Evolutionary conservation across 805 yeast genomes (phyloP).

Genomic region (Pichia insulana): DNA sequence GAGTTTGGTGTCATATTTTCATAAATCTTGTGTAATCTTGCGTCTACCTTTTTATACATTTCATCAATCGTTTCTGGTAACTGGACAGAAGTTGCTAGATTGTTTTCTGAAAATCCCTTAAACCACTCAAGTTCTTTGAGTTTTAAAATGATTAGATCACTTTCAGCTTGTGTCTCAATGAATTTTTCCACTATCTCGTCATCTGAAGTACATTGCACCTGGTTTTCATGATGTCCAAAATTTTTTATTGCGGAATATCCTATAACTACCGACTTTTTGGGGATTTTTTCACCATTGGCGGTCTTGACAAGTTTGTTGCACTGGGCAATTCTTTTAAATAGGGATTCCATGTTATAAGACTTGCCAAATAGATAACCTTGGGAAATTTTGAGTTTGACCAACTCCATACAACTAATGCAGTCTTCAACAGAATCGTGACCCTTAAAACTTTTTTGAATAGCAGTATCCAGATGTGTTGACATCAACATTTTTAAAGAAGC

Average conservation of each 20-base stretch:
- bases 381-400: conserved; percentile 58
- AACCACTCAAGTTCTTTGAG: conserved; percentile 51
- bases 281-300: conserved; percentile 17
- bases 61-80: conserved; percentile 10
- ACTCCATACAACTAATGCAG: conserved; percentile 68
- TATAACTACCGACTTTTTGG: conserved; percentile 22
- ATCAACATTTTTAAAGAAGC: conserved; percentile 74
- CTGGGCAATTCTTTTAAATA: conserved; percentile 32
- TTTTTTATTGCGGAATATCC: conserved; percentile 15
- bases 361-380: conserved; percentile 64
- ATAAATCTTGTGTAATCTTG: conserved; percentile 41
- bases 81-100: conserved; percentile 9
- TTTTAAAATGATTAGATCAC: conserved; percentile 45
- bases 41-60: conserved; percentile 31
- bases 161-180: conserved; percentile 27
- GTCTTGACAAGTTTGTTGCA: conserved; percentile 17
- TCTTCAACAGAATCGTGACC: conserved; percentile 91
- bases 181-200: conserved; percentile 45
- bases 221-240: conserved; percentile 22
- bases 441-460: conserved; percentile 53
- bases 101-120: conserved; percentile 20
- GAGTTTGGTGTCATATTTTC: conserved; percentile 48
- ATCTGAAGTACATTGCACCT: conserved; percentile 45
- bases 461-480: conserved; percentile 40
- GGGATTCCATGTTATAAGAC: conserved; percentile 32